Conservation (phyloP, 768 basidiomycete species). For the Tricholoma flavovirens region DNA sequence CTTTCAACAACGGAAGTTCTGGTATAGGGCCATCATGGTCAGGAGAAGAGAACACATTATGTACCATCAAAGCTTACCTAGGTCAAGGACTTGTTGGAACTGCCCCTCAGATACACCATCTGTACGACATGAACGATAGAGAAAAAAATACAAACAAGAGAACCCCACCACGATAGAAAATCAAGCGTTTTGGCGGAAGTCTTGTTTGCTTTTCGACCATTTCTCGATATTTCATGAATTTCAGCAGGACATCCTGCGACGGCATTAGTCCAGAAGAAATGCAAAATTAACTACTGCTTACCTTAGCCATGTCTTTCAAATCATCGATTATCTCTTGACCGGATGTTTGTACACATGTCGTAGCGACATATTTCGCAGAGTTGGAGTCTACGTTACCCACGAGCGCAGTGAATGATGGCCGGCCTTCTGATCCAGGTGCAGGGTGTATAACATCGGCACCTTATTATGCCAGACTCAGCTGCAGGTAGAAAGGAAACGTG, state of each 20-base stretch:
- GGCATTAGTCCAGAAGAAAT: background rate
- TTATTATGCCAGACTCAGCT: constrained; percentile 17
- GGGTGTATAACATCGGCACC: constrained; percentile 81
- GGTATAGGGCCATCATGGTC: background rate
- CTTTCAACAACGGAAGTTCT: constrained; percentile 58
- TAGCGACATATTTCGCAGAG: constrained; percentile 57
- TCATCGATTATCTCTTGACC: constrained; percentile 69
- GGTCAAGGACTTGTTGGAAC: constrained; percentile 45
- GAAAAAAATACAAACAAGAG: constrained; percentile 8
- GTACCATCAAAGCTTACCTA: constrained; percentile 33
- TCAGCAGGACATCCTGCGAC: constrained; percentile 42
- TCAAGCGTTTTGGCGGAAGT: constrained; percentile 47
- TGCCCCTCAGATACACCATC: constrained; percentile 50
- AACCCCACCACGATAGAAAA: constrained; percentile 64
- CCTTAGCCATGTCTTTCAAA: constrained; percentile 57
- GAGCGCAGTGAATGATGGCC: constrained; percentile 72
- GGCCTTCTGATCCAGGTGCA: constrained; percentile 62
- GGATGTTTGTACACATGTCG: constrained; percentile 50
- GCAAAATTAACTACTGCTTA: constrained; percentile 12
- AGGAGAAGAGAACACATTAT: background rate
- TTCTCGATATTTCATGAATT: constrained; percentile 50
- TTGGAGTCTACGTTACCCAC: constrained; percentile 72
- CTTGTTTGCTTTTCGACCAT: constrained; percentile 39
- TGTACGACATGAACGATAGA: constrained; percentile 21
- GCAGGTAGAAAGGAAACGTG: background rate